A percentile compares a stretch with the other conserved stretches of the same genome.
Evolutionary conservation across 2,329 filamentous ascomycete genomes (phyloP).

Genomic region (Geosmithia putterillii): DNA sequence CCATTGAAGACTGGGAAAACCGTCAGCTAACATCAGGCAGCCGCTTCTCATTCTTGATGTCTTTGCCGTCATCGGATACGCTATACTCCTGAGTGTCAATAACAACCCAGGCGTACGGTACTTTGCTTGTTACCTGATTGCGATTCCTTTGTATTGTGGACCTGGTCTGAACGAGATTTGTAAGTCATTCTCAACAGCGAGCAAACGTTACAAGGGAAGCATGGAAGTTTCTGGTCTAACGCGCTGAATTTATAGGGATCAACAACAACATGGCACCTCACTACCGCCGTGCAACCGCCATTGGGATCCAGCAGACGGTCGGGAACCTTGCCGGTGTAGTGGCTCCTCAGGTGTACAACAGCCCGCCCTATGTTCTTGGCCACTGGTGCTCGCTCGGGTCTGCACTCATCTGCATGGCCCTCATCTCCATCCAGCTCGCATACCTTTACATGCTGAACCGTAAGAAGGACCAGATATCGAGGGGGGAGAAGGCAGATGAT

Average conservation of each 20-base stretch:
- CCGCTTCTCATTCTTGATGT: not conserved
- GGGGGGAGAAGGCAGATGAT: slow-evolving; percentile 4
- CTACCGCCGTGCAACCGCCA: slow-evolving; percentile 30
- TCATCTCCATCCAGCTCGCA: slow-evolving; percentile 4
- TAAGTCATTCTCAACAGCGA: not conserved
- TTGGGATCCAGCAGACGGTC: slow-evolving; percentile 30
- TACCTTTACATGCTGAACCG: slow-evolving; percentile 4
- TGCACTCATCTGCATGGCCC: slow-evolving; percentile 4
- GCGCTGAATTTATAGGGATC: slow-evolving; percentile 14
- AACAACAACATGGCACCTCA: slow-evolving; percentile 31
- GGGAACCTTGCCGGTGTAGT: slow-evolving; percentile 34
- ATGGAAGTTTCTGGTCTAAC: not conserved
- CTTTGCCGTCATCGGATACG: slow-evolving; percentile 30
- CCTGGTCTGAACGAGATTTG: slow-evolving; percentile 32
- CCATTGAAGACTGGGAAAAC: not conserved
- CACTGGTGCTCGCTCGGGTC: slow-evolving; percentile 6
- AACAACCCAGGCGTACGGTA: slow-evolving; percentile 34
- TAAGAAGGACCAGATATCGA: slow-evolving; percentile 5
- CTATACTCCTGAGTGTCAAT: slow-evolving; percentile 30
- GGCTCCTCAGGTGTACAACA: slow-evolving; percentile 22
- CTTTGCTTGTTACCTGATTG: slow-evolving; percentile 35
- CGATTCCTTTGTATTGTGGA: slow-evolving; percentile 31
- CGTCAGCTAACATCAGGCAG: not conserved
- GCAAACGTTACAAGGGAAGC: too few relatives aligned
- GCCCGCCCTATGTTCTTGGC: slow-evolving; percentile 17